phyloP scores from a whole-genome alignment of 1,284 basidiomycete genomes.

The Grifola frondosa region DNA sequence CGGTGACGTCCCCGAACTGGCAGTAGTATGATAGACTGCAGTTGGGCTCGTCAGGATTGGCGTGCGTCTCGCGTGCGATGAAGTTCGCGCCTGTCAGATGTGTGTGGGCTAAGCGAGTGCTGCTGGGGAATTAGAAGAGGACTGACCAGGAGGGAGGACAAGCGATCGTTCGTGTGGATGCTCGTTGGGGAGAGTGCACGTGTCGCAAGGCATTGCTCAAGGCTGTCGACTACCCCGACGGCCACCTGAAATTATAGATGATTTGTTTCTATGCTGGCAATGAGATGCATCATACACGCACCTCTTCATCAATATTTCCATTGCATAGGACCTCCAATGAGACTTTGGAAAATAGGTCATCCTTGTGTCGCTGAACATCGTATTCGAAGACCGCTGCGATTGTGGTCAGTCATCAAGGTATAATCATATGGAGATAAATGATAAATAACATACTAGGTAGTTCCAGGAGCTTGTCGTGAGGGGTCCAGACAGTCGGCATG shows the following conservation, averaged over 20 bases:
- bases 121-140: neutral
- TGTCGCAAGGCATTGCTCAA: slow-evolving; percentile 18
- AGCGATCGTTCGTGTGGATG: slow-evolving; percentile 22
- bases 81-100: slow-evolving; percentile 21
- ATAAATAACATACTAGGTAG: slow-evolving; percentile 16
- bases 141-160: slow-evolving; percentile 23
- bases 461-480: slow-evolving; percentile 27
- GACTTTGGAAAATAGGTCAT: slow-evolving; percentile 24
- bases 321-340: slow-evolving; percentile 25
- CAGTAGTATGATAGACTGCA: slow-evolving; percentile 28
- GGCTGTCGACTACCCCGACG: slow-evolving; percentile 6
- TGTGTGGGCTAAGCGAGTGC: neutral
- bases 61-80: slow-evolving; percentile 19
- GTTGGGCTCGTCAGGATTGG: slow-evolving; percentile 28
- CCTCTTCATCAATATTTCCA: slow-evolving; percentile 25
- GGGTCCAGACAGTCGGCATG: slow-evolving; percentile 26
- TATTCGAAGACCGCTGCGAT: slow-evolving; percentile 18
- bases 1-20: slow-evolving; percentile 28
- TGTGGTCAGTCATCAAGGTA: neutral
- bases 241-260: slow-evolving; percentile 15
- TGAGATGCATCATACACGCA: slow-evolving; percentile 2
- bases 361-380: slow-evolving; percentile 26
- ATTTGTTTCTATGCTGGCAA: neutral
- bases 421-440: neutral
- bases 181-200: slow-evolving; percentile 21